These are phyloP conservation scores for Phytophthora litchii DNA, from an alignment of 352 stramenopile genomes.

Conservation along the genomic window DNA sequence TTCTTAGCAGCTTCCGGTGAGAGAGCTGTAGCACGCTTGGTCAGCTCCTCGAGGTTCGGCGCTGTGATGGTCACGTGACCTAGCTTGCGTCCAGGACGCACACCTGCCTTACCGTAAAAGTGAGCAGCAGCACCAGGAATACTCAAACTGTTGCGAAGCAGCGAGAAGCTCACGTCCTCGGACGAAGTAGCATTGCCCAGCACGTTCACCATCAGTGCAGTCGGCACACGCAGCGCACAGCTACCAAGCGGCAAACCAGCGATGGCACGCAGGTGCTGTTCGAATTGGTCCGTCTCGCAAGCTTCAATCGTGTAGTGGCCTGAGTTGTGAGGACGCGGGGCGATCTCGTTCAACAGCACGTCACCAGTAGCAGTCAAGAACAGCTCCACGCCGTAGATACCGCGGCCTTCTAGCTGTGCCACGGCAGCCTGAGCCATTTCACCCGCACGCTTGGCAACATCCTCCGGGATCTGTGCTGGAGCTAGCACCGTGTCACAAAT, in stretches of 20 bases:
- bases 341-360: conserved; percentile 98
- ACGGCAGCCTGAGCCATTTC: conserved; percentile 77
- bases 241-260: conserved; percentile 94
- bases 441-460: conserved; percentile 50
- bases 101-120: conserved; percentile 96
- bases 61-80: conserved; percentile 97
- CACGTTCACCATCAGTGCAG: conserved; percentile 93
- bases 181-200: conserved; percentile 66
- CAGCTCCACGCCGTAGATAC: conserved; percentile 97
- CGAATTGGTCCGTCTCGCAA: conserved; percentile 97
- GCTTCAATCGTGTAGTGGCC: conserved; percentile 99
- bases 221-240: conserved; percentile 91
- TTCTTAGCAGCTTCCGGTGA: conserved; percentile 49
- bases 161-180: conserved; percentile 84
- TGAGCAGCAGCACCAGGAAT: conserved; percentile 92
- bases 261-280: conserved; percentile 97
- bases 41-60: conserved; percentile 82
- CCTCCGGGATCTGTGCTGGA: conserved; percentile 74
- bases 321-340: conserved; percentile 98
- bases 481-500: conserved; percentile 97
- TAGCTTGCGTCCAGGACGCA: conserved; percentile 95
- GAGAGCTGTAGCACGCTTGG: conserved; percentile 64
- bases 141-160: conserved; percentile 62
- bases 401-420: conserved; percentile 78
- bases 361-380: conserved; percentile 91